Evolutionary conservation across 495 filamentous ascomycete species (phyloP), one percentile per base, ranked within the genome.

Genomic region (Thermothielavioides terrestris): DNA sequence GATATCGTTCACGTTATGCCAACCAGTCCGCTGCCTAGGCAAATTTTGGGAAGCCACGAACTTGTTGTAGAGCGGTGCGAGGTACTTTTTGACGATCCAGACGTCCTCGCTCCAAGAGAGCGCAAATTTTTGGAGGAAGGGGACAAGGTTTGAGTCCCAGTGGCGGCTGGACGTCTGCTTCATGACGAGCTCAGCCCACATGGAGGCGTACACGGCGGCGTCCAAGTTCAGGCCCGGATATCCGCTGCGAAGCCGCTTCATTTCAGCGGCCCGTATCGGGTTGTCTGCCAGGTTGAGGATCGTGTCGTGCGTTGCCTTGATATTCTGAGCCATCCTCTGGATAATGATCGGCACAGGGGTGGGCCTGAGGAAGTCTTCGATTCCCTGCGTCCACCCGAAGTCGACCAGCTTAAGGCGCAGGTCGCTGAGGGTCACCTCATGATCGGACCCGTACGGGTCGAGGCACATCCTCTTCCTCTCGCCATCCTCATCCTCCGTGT

Each of bases 271-370:
- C 4, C 31, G 17, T 37, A 42, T 23, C 22, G 53, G 50, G 45
- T 31, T 28, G 25, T 46, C 35, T 26, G 44, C 41, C 37, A 60
- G 23, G 55, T 46, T 39, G 46, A 48, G 35, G 52, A 69, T 68
- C 25, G 63, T 64, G 38, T 64, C 61, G 39, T 70, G 63, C 0
- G 71, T 69, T 3, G 70, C 66, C 49, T 84, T 69, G 50, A 97
- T 92, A 63, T 94, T 96, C 49, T 82, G 82, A 26, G 83, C 84
- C 26, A 81, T 86, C 41, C 89, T 79, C 49, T 86, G 70, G 35
- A 91, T 77, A 41, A 94, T 82, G 35, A 85, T 78, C 0, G 77
- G 67, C 21, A 77, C 77, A 6, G 68, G 64, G 9, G 85, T 79
- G 12, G 80, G 73, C 7, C 68, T 68, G 12, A 94, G 69, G 36